Evolutionary conservation across 441 rosid species (phyloP).

Genomic region (Brassica balearica): DNA sequence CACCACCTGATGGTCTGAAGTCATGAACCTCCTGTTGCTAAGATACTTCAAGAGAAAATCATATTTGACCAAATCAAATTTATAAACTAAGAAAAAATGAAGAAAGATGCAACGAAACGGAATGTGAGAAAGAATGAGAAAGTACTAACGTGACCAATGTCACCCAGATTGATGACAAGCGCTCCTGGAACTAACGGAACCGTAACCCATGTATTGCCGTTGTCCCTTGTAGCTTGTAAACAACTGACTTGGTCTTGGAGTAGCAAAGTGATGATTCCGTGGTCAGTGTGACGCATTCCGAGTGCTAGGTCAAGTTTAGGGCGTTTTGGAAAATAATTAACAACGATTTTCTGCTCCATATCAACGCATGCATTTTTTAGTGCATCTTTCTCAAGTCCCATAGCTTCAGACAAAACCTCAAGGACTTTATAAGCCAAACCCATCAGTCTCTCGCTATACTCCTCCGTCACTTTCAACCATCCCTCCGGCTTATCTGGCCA

Average conservation of each 20-base stretch:
- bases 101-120: not conserved
- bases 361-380: constrained; percentile 87
- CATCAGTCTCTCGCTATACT: constrained; percentile 81
- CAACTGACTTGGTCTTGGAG: constrained; percentile 97
- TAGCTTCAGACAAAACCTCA: constrained; percentile 87
- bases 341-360: constrained; percentile 95
- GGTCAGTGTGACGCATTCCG: constrained; percentile 96
- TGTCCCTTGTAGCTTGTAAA: constrained; percentile 82
- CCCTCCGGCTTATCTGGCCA: constrained; percentile 96
- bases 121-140: not conserved
- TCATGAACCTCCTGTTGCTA: constrained; percentile 92
- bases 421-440: constrained; percentile 83
- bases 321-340: constrained; percentile 89
- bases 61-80: constrained; percentile 9
- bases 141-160: constrained; percentile 83
- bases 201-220: constrained; percentile 94
- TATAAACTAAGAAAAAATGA: not conserved
- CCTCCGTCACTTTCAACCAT: constrained; percentile 67
- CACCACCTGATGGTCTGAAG: constrained; percentile 94
- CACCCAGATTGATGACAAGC: constrained; percentile 94
- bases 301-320: constrained; percentile 94
- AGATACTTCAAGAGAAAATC: constrained; percentile 53
- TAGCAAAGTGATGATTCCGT: constrained; percentile 86
- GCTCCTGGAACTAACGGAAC: constrained; percentile 90
- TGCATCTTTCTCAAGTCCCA: constrained; percentile 84